A percentile compares a stretch with the other conserved stretches of the same genome.
These are phyloP conservation scores for Termitomyces sp. DNA, from an alignment of 768 basidiomycete species.

Conservation along the genomic window DNA sequence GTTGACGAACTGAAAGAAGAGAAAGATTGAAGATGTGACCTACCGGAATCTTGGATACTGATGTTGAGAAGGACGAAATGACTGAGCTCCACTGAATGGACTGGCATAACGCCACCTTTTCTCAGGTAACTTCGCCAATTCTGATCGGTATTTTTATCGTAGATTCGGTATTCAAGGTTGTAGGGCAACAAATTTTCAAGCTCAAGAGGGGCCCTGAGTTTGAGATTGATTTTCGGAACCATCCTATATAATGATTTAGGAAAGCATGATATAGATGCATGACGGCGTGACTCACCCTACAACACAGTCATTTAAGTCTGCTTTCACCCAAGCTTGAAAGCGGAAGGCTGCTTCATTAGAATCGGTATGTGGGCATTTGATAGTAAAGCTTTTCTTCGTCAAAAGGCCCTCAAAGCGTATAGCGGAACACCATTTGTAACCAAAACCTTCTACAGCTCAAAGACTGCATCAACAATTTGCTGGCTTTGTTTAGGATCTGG, in stretches of 20 bases:
- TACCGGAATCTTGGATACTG: conserved; percentile 88
- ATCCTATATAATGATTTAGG: conserved; percentile 39
- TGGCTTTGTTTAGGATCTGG: background rate
- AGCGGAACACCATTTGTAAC: conserved; percentile 88
- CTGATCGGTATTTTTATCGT: conserved; percentile 90
- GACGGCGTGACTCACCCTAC: conserved; percentile 38
- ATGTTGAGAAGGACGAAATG: conserved; percentile 90
- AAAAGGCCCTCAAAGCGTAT: conserved; percentile 89
- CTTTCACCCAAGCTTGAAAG: conserved; percentile 88
- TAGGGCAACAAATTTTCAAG: conserved; percentile 94
- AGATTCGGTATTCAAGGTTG: conserved; percentile 93
- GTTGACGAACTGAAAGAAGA: background rate
- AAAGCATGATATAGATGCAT: background rate
- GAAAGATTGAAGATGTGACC: conserved; percentile 8
- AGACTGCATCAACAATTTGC: background rate
- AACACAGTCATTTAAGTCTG: conserved; percentile 47
- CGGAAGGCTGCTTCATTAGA: conserved; percentile 85
- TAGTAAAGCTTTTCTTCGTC: conserved; percentile 59
- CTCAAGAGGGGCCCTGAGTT: conserved; percentile 89
- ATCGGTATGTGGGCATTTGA: conserved; percentile 82
- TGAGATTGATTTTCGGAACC: conserved; percentile 81
- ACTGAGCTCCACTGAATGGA: conserved; percentile 89
- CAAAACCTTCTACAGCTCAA: conserved; percentile 74
- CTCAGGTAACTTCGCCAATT: conserved; percentile 94
- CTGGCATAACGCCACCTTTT: conserved; percentile 91